phyloP scores from a whole-genome alignment of 202 grass and related monocot species.

The Carex arenaria region DNA sequence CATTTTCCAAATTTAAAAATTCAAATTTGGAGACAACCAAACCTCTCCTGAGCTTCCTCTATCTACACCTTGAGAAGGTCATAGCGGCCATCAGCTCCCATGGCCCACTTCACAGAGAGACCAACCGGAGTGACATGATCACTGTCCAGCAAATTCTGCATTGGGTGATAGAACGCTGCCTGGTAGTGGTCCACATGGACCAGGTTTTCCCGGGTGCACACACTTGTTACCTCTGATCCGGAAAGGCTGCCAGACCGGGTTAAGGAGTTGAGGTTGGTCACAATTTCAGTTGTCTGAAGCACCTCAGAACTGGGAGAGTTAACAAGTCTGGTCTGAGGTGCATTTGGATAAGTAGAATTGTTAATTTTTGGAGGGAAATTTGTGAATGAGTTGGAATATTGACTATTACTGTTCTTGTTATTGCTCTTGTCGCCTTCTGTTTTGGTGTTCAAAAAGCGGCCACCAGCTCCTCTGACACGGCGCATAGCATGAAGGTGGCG shows the following conservation, averaged over 20 bases:
- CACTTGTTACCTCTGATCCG: conserved; percentile 59
- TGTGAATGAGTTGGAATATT: not conserved
- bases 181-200: conserved; percentile 47
- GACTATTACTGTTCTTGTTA: not conserved
- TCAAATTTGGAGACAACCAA: conserved; percentile 6
- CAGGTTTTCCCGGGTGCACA: conserved; percentile 36
- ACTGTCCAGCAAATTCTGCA: conserved; percentile 52
- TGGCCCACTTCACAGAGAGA: conserved; percentile 57
- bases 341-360: not conserved
- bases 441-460: conserved; percentile 91
- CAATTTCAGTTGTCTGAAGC: conserved; percentile 38
- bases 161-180: conserved; percentile 47
- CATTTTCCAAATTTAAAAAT: not conserved
- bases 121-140: conserved; percentile 29
- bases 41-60: conserved; percentile 28
- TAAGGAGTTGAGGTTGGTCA: conserved; percentile 28
- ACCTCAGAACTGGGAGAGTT: conserved; percentile 46
- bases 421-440: conserved; percentile 26
- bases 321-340: not conserved
- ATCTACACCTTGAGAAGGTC: conserved; percentile 78
- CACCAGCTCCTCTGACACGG: conserved; percentile 63
- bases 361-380: not conserved
- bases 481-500: conserved; percentile 89
- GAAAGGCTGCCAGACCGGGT: conserved; percentile 42
- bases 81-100: conserved; percentile 52